phyloP scores from a whole-genome alignment of 2,329 filamentous ascomycete species.

The Raffaelea albimanens region DNA sequence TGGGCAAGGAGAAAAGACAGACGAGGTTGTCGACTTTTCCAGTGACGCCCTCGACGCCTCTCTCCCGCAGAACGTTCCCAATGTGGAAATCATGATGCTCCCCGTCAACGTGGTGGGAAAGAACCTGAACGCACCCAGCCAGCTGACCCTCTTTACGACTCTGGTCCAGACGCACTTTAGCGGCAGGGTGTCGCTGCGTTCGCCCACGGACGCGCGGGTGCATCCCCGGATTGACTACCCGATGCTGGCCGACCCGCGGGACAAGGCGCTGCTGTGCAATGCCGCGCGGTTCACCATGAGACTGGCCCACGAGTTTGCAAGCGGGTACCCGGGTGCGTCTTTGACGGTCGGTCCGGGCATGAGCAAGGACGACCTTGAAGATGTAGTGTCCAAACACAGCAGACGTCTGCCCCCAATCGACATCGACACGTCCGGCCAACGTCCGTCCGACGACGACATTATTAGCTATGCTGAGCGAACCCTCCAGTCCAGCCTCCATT shows the following conservation, averaged over 20 bases:
- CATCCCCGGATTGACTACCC: conserved; percentile 23
- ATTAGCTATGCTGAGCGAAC: conserved; percentile 17
- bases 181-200: conserved; percentile 20
- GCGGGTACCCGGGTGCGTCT: conserved; percentile 17
- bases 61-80: conserved; percentile 17
- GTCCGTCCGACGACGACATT: conserved; percentile 18
- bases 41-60: conserved; percentile 14
- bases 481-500: conserved; percentile 21
- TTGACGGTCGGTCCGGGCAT: conserved; percentile 18
- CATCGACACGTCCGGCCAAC: conserved; percentile 5
- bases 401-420: background rate
- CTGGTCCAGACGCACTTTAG: conserved; percentile 21
- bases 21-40: too few relatives aligned
- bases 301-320: conserved; percentile 18
- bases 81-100: conserved; percentile 25
- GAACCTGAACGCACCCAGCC: conserved; percentile 16
- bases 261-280: conserved; percentile 16
- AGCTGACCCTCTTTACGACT: conserved; percentile 18
- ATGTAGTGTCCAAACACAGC: too few relatives aligned
- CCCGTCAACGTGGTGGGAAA: conserved; percentile 27
- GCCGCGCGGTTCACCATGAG: conserved; percentile 22
- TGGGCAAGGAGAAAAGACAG: too few relatives aligned
- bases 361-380: conserved; percentile 2
- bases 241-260: conserved; percentile 20
- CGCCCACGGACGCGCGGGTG: conserved; percentile 22